These are phyloP conservation scores for Elaphomyces granulatus DNA, from an alignment of 495 filamentous ascomycete genomes.

Conservation along the genomic window DNA sequence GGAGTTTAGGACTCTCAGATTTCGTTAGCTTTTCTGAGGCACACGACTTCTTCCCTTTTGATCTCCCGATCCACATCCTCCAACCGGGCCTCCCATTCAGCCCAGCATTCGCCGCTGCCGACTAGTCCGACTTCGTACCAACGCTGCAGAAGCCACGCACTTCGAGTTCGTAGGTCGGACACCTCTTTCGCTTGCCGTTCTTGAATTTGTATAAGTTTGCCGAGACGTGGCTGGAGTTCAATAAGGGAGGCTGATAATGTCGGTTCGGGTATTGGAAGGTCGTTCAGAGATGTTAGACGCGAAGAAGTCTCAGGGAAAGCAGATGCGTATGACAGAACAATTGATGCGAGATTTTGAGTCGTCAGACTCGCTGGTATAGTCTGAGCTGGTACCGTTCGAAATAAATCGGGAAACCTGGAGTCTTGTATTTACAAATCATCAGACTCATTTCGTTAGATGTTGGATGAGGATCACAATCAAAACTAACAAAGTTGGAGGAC, in stretches of 20 bases:
- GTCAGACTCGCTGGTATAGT: slow-evolving; percentile 30
- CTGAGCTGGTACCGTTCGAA: slow-evolving; percentile 17
- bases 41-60: slow-evolving; percentile 39
- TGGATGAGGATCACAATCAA: background rate
- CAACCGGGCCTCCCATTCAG: slow-evolving; percentile 56
- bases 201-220: slow-evolving; percentile 50
- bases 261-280: slow-evolving; percentile 61
- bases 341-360: slow-evolving; percentile 38
- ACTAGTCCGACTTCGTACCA: slow-evolving; percentile 72
- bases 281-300: slow-evolving; percentile 60
- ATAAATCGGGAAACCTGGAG: slow-evolving; percentile 42
- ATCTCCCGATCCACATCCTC: slow-evolving; percentile 52
- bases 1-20: slow-evolving; percentile 9
- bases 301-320: slow-evolving; percentile 65
- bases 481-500: slow-evolving; percentile 34
- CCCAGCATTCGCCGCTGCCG: slow-evolving; percentile 53
- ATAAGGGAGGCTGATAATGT: slow-evolving; percentile 52
- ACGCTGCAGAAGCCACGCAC: slow-evolving; percentile 52
- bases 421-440: slow-evolving; percentile 37
- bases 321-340: slow-evolving; percentile 60
- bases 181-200: slow-evolving; percentile 56
- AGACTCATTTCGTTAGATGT: too few relatives aligned
- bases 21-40: slow-evolving; percentile 27
- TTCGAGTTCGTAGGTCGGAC: slow-evolving; percentile 55
- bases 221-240: slow-evolving; percentile 54